Percentiles rank a stretch among this genome's conserved stretches.
Evolutionary conservation across 2,329 filamentous ascomycete species (phyloP).

Genomic region (Didymella lethalis): DNA sequence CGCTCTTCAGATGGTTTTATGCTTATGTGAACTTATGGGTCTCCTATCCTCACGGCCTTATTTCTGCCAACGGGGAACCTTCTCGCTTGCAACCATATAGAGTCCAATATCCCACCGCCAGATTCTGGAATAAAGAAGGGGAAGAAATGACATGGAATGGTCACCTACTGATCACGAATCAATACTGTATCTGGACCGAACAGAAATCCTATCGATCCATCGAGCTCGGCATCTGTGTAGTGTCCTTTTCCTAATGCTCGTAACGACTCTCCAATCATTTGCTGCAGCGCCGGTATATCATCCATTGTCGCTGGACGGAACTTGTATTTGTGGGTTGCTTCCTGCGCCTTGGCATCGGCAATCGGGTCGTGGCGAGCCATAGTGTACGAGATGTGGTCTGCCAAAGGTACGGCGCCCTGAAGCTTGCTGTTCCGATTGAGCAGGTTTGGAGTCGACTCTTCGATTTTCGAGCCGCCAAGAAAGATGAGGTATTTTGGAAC

Average conservation of each 20-base stretch:
- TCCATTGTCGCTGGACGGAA: conserved; percentile 41
- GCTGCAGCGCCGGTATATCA: conserved; percentile 43
- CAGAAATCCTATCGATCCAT: conserved; percentile 48
- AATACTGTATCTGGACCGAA: conserved; percentile 49
- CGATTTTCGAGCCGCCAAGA: background rate
- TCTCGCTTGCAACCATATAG: no score
- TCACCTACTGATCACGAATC: conserved; percentile 38
- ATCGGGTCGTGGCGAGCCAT: conserved; percentile 36
- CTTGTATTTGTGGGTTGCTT: conserved; percentile 42
- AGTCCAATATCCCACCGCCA: no score
- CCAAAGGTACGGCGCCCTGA: background rate
- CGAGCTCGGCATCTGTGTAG: conserved; percentile 46
- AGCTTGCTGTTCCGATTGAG: background rate
- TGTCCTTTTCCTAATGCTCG: conserved; percentile 37
- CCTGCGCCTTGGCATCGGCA: conserved; percentile 42
- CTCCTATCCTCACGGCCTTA: background rate
- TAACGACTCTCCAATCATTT: conserved; percentile 42
- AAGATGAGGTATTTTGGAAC: background rate
- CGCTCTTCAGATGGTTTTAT: no score
- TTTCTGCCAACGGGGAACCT: background rate
- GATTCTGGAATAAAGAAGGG: no score
- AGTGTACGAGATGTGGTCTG: background rate
- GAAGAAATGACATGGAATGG: no score
- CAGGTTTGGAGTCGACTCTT: background rate
- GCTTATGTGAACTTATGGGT: no score